phyloP scores from a whole-genome alignment of 345 rosid species.

The Ricinus communis region DNA sequence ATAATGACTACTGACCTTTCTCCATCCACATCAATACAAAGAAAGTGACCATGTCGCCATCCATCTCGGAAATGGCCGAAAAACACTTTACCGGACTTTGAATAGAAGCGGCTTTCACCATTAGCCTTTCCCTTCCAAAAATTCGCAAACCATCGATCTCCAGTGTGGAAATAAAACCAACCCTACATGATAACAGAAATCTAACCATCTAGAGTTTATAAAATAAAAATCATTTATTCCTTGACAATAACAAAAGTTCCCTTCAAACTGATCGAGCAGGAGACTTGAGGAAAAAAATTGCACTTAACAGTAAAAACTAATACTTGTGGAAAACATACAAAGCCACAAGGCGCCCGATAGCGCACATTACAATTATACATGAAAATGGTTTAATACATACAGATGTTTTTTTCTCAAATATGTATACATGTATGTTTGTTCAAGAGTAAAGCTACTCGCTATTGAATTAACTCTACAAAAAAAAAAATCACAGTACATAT shows the following conservation, averaged over 20 bases:
- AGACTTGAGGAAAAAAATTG: background rate
- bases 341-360: background rate
- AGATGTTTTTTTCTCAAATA: too few relatives aligned
- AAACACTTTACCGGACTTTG: constrained; percentile 72
- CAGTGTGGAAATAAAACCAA: constrained; percentile 91
- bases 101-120: constrained; percentile 93
- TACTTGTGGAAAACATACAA: background rate
- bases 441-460: too few relatives aligned
- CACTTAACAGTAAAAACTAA: background rate
- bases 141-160: constrained; percentile 93
- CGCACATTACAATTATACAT: too few relatives aligned
- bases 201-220: background rate
- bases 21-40: constrained; percentile 73
- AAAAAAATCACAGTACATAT: too few relatives aligned
- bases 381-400: too few relatives aligned
- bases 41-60: constrained; percentile 82
- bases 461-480: too few relatives aligned
- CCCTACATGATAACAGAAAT: constrained; percentile 48
- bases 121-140: constrained; percentile 98
- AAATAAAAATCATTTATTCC: background rate
- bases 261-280: background rate
- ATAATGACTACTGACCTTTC: constrained; percentile 52
- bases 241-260: background rate
- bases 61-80: constrained; percentile 91
- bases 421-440: too few relatives aligned